Evolutionary conservation across 2,329 filamentous ascomycete species (phyloP), one percentile per base, ranked within the genome.

Genomic region (Pseudogymnoascus sp.): DNA sequence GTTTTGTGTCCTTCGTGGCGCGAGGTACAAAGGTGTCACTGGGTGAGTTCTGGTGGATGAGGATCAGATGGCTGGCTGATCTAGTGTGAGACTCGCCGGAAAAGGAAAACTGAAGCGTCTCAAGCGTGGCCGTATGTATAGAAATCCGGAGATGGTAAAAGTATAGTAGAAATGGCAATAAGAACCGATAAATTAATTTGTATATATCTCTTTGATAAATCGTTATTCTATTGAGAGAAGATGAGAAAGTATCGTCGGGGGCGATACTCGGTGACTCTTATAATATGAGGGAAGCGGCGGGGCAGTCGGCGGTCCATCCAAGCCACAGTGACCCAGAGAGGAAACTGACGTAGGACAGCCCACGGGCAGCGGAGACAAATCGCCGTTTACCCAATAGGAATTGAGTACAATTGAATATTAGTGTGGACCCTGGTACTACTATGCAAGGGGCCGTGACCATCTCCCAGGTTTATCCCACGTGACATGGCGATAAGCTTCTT

Each of bases 361-460:
- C 41, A 8, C 45, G 26, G 45, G 26, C 45, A 52, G 9, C 26
- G 5, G 45, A n/a, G 26, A 26, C 45, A 52, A 7, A 52, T 19
- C n/a, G 23, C 26, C 6, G 13, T 52, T 8, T 15, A 10, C 7
- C 45, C 45, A 52, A 52, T 52, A 33, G 23, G 13, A 8, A 33
- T 52, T 10, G 26, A 52, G 45, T 18, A 23, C 15, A 52, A 30
- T 52, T n/a, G 45, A 30, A 52, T 8, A 30, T 19, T 30, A 4
- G 45, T 19, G 45, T 30, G 26, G 15, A 52, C 45, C 45, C 26
- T 15, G 10, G 15, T 30, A 52, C 8, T n/a, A 26, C 23, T 12
- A 52, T 52, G 45, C 45, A 52, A 52, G 45, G 45, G 45, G 45
- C 45, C 45, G 45, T 13, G 45, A 8, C n/a, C 45, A 52, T 52